phyloP scores from a whole-genome alignment of 2,329 filamentous ascomycete species.

The Colletotrichum costaricense region DNA sequence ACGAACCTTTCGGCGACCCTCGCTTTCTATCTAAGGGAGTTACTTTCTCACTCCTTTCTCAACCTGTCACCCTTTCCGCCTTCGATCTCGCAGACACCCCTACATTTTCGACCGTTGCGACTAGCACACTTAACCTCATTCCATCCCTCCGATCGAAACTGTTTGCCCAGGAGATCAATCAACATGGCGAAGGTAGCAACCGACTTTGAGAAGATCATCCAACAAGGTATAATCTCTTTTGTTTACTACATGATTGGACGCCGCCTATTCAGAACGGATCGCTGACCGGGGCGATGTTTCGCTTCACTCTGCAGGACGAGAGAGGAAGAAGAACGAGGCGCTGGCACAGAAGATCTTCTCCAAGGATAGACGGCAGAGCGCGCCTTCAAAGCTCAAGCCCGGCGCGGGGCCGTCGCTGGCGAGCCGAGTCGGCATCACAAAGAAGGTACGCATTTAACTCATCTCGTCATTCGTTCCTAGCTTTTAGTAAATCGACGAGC shows the following conservation, averaged over 20 bases:
- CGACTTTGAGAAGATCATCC: slow-evolving; percentile 67
- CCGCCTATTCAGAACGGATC: not conserved
- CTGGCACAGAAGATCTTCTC: slow-evolving; percentile 81
- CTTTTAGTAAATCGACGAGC: not conserved
- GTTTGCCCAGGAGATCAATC: not conserved
- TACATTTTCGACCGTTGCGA: not conserved
- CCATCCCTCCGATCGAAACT: not conserved
- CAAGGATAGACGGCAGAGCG: slow-evolving; percentile 67
- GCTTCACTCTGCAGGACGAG: slow-evolving; percentile 59
- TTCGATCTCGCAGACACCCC: not conserved
- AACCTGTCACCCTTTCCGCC: not conserved
- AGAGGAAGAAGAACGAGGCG: slow-evolving; percentile 77
- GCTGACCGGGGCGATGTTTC: slow-evolving; percentile 18
- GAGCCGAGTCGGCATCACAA: slow-evolving; percentile 78
- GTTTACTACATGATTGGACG: not conserved
- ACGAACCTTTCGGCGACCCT: not conserved
- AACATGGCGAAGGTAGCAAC: slow-evolving; percentile 57
- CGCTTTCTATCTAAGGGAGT: not conserved
- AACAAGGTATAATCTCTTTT: slow-evolving; percentile 54
- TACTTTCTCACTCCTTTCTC: not conserved
- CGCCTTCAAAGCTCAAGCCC: slow-evolving; percentile 61
- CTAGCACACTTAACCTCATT: not conserved
- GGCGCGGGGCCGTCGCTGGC: slow-evolving; percentile 68
- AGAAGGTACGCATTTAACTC: slow-evolving; percentile 69
- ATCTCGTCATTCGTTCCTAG: not conserved